Conservation (phyloP, 169 alveolate species). For the Plasmodium reichenowi region DNA sequence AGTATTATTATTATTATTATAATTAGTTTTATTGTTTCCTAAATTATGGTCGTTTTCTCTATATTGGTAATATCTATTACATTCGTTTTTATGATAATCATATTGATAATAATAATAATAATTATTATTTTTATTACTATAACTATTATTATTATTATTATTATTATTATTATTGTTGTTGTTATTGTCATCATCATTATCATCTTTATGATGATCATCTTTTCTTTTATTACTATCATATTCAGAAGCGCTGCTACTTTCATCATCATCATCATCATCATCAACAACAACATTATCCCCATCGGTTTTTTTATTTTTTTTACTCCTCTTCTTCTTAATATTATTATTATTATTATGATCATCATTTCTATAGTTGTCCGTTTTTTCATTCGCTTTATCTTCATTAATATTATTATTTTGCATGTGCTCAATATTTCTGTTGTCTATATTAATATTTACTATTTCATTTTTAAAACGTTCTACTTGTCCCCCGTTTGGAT, state of each 20-base stretch:
- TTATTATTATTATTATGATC: background rate
- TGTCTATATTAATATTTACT: background rate
- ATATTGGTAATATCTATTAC: background rate
- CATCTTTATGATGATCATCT: background rate
- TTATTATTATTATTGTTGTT: background rate
- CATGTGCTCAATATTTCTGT: background rate
- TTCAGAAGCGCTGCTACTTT: constrained; percentile 1
- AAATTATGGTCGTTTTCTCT: background rate
- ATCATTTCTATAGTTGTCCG: background rate
- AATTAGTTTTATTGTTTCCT: background rate
- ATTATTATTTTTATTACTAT: background rate
- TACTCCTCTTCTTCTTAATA: constrained; percentile 3
- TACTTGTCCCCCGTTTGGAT: background rate
- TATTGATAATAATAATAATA: background rate
- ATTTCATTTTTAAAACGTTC: background rate
- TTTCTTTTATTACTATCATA: background rate
- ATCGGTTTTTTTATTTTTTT: background rate
- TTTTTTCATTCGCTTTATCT: background rate
- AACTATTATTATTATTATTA: background rate
- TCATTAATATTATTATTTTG: background rate
- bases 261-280: background rate
- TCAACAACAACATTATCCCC: background rate
- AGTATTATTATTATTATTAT: too few species aligned
- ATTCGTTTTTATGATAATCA: background rate
- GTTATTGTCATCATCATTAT: background rate